Evolutionary conservation across 495 filamentous ascomycete genomes (phyloP), one percentile per base, ranked within the genome.

Genomic region (Neurospora discreta): DNA sequence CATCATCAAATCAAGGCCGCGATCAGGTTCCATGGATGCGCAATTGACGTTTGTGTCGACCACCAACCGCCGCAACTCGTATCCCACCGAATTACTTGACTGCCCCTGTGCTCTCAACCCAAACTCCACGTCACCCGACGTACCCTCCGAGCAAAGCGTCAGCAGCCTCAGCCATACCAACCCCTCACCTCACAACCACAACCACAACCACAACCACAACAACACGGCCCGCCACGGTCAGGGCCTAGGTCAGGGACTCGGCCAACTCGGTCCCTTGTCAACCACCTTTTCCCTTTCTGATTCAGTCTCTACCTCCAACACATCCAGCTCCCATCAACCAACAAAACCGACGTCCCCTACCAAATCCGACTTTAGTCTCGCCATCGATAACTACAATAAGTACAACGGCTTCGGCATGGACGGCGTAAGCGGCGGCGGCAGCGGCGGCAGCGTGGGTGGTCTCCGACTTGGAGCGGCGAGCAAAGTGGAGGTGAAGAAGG

Each of bases 401-500:
- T 42, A 18, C 6, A 42, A 42, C 6, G 40, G 41, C 4, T 36
- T 36, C 33, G 33, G 33, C 33, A 20, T 38, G 36, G 7, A 44
- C 40, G 23, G 30, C 2, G n/a, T 39, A 8, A 44, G 68, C 58
- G 58, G 68, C 38, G 58, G 33, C 4, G 33, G 33, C 33, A 5
- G n/a, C n/a, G n/a, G n/a, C 33, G 33, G 20, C 13, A n/a, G 39
- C 58, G 33, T 36, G 3, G 23, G 3, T 30, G 76, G 39, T 13
- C 18, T 69, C 10, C 73, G 75, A 0, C 9, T 3, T 0, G 39
- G 39, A 11, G 39, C 38, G 9, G 8, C 33, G 26, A 73, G 72
- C 9, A 73, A 58, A 9, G 75, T 74, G n/a, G 75, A 75, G 46
- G 78, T 76, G 5, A 73, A 67, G 18, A 78, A 75, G 60, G 75